Conservation (phyloP, 1,284 basidiomycete genomes). For the Leucocoprinus gongylophorus region DNA sequence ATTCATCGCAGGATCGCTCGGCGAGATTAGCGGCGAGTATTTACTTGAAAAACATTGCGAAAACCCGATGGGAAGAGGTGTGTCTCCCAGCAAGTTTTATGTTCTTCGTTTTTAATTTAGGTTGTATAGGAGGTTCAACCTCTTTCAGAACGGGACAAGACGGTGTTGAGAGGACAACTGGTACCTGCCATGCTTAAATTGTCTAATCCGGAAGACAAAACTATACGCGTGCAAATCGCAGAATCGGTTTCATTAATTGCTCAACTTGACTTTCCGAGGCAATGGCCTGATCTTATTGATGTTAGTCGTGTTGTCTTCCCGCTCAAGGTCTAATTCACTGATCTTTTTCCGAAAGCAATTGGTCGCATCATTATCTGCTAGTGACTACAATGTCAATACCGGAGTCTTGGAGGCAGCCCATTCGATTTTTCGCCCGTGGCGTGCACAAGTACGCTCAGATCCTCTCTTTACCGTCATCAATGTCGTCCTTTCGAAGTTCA, state of each 20-base stretch:
- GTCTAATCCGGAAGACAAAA: slow-evolving; percentile 57
- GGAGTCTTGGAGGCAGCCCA: slow-evolving; percentile 92
- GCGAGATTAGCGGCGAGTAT: slow-evolving; percentile 78
- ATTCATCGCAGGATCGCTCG: slow-evolving; percentile 57
- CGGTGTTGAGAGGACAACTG: slow-evolving; percentile 57
- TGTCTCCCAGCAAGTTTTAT: slow-evolving; percentile 23
- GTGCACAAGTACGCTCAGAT: slow-evolving; percentile 86
- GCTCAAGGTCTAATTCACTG: neutral
- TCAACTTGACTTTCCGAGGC: slow-evolving; percentile 77
- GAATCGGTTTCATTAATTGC: slow-evolving; percentile 87
- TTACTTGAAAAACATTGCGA: slow-evolving; percentile 86
- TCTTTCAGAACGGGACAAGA: slow-evolving; percentile 61
- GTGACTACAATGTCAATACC: slow-evolving; percentile 82
- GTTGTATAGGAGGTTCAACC: slow-evolving; percentile 53
- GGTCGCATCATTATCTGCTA: slow-evolving; percentile 66
- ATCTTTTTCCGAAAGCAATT: slow-evolving; percentile 50
- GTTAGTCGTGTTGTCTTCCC: slow-evolving; percentile 40
- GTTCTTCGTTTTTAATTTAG: slow-evolving; percentile 5
- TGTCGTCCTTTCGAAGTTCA: slow-evolving; percentile 81
- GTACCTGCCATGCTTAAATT: slow-evolving; percentile 81
- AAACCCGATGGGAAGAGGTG: slow-evolving; percentile 83
- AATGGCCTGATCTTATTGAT: slow-evolving; percentile 82
- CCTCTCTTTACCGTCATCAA: slow-evolving; percentile 90
- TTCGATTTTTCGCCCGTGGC: slow-evolving; percentile 93
- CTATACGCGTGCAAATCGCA: slow-evolving; percentile 75